Evolutionary conservation across 2,329 filamentous ascomycete species (phyloP), one percentile per base, ranked within the genome.

Genomic region (Trichophaea hybrida): DNA sequence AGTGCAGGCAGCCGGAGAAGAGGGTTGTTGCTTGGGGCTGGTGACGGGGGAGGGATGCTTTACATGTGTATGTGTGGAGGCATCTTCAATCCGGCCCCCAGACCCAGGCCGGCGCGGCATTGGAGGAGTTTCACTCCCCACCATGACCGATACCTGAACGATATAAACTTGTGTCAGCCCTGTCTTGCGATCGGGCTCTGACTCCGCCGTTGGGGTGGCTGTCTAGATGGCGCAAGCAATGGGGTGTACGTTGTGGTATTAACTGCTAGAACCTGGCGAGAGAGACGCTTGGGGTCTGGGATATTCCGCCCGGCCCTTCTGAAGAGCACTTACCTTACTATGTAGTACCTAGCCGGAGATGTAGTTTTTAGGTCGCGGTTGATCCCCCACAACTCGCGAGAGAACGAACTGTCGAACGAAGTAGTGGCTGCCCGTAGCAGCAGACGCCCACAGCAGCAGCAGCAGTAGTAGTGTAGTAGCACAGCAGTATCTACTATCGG

Each of bases 41-140:
- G 13, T 53, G 33, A n/a, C 50, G 50, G 50, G 50, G 24, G 50
- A 53, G 50, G 50, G 50, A 53, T 53, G 50, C 32, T 53, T 53
- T 35, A 53, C 50, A 35, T 53, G 7, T n/a, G 40, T 13, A 46
- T 46, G 40, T 46, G 40, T 46, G 40, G 40, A n/a, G 24, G 33
- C 50, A n/a, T 17, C 13, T 53, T n/a, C 13, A 8, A 31, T 34
- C 50, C 50, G 32, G 50, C 32, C 50, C 50, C 50, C 50, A 53
- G 50, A n/a, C 4, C 6, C 48, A 35, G 32, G 4, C 50, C 31
- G 33, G 32, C 34, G 10, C 31, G 13, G 32, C 4, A 35, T 37
- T 53, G 50, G 50, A 32, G 33, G 5, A 37, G 33, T 53, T 37
- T 53, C 32, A 53, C n/a, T 35, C 4, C 31, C 50, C 50, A 53